Evolutionary conservation across 2,329 filamentous ascomycete species (phyloP), one percentile per base, ranked within the genome.

Genomic region (Cadophora sp.): DNA sequence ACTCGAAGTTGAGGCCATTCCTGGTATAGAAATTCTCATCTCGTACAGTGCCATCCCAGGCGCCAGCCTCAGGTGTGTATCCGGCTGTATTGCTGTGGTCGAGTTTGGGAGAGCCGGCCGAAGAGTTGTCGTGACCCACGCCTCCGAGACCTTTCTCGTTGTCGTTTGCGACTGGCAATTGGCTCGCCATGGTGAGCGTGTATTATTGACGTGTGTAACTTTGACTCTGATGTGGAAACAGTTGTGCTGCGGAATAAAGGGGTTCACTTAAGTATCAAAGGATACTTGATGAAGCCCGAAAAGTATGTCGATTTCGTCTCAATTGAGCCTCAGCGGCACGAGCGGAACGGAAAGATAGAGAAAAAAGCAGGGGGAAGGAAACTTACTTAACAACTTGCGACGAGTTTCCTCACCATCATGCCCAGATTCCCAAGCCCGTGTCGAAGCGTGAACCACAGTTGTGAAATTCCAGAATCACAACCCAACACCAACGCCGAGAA

Each of bases 1-100:
- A 66, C 24, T 66, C 64, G 3, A 66, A 34, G 24, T 66, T 66
- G 4, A 66, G 37, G 9, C 64, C 64, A 48, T 66, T 66, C n/a
- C 64, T 22, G 16, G 64, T 66, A 29, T 62, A 66, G 58, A 66
- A 66, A 27, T 66, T 62, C 2, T 53, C 64, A 46, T 46, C 11
- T n/a, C 64, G 64, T 12, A 48, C 34, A 43, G 14, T 40, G 5
- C 27, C 27, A 16, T 53, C 43, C 6, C 46, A 40, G 2, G 37
- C 19, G 16, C 11, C 24, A 29, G n/a, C 29, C 11, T 59, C 56
- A 19, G 24, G 50, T 2, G 11, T 16, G 12, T 53, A 19, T 27
- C 12, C 50, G 5, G 50, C 50, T 4, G 50, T 6, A 16, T 27
- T 53, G 26, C 26, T 53, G 12, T 53, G 50, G 29, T 53, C 50